Percentiles rank a stretch among this genome's conserved stretches.
Evolutionary conservation across 2,329 filamentous ascomycete genomes (phyloP).

Genomic region (Aspergillus neotritici): DNA sequence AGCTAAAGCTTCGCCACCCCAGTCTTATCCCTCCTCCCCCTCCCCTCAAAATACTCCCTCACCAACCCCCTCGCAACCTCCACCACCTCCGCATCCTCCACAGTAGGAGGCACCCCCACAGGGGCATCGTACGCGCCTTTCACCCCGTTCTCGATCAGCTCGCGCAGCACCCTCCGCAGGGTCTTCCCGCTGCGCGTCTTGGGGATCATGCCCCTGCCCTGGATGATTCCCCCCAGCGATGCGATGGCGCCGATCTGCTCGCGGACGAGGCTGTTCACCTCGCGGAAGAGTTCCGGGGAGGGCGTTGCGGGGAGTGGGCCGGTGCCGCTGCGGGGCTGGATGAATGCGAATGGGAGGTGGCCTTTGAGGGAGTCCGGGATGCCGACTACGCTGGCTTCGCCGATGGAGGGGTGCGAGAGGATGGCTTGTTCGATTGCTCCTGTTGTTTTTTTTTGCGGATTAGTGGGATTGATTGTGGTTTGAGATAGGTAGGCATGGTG

Average conservation of each 20-base stretch:
- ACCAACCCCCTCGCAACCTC: slow-evolving; percentile 67
- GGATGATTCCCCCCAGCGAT: slow-evolving; percentile 75
- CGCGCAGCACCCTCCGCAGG: slow-evolving; percentile 70
- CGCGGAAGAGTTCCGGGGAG: slow-evolving; percentile 41
- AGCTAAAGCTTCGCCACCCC: slow-evolving; percentile 43
- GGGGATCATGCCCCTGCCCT: slow-evolving; percentile 80
- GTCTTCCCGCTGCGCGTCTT: slow-evolving; percentile 93
- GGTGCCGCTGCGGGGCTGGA: slow-evolving; percentile 56
- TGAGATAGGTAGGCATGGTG: too few relatives aligned
- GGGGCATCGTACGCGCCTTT: slow-evolving; percentile 66
- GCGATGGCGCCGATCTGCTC: slow-evolving; percentile 84
- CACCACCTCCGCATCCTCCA: slow-evolving; percentile 73
- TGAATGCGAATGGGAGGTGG: slow-evolving; percentile 85
- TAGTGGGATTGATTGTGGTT: too few relatives aligned
- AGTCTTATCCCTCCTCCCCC: too few relatives aligned
- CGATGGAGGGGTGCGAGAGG: slow-evolving; percentile 69
- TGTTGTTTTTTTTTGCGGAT: slow-evolving; percentile 29
- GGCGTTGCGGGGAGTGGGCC: slow-evolving; percentile 37
- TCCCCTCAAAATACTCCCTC: slow-evolving; percentile 63
- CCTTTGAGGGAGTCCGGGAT: slow-evolving; percentile 84
- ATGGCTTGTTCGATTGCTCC: slow-evolving; percentile 89
- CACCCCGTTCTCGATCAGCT: slow-evolving; percentile 76
- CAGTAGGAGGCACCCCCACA: slow-evolving; percentile 72
- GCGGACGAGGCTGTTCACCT: slow-evolving; percentile 55
- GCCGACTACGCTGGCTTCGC: slow-evolving; percentile 79